Conservation (phyloP, 2,329 filamentous ascomycete species). For the Endothia cerciana region DNA sequence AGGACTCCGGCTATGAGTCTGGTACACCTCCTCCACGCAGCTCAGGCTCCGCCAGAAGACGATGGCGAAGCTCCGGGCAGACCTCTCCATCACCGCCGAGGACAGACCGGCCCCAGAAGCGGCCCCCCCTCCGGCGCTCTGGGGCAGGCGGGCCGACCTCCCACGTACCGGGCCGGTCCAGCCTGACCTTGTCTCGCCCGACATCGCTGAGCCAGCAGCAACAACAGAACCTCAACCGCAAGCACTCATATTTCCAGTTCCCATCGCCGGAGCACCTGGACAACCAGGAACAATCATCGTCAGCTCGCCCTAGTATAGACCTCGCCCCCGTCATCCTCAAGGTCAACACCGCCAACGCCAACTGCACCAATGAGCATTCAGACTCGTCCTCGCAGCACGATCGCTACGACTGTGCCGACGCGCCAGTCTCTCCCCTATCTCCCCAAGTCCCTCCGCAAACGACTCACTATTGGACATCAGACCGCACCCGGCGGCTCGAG, state of each 20-base stretch:
- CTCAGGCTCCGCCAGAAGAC: constrained; percentile 39
- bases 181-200: constrained; percentile 35
- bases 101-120: constrained; percentile 39
- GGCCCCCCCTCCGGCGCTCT: constrained; percentile 48
- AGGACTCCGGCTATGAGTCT: constrained; percentile 64
- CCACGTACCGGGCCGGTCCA: constrained; percentile 33
- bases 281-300: constrained; percentile 15
- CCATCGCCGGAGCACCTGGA: constrained; percentile 27
- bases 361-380: neutral
- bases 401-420: constrained; percentile 19
- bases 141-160: constrained; percentile 42
- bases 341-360: constrained; percentile 25
- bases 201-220: constrained; percentile 34
- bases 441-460: constrained; percentile 56
- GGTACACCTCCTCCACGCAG: constrained; percentile 42
- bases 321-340: constrained; percentile 24
- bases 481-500: constrained; percentile 64
- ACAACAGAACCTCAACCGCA: constrained; percentile 34
- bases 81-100: constrained; percentile 36
- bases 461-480: constrained; percentile 70
- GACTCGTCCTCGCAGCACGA: constrained; percentile 34
- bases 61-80: constrained; percentile 37
- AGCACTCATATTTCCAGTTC: constrained; percentile 48
- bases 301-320: constrained; percentile 18
- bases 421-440: constrained; percentile 35